Evolutionary conservation across 2,329 filamentous ascomycete genomes (phyloP).

Genomic region (Phyllachora maydis): DNA sequence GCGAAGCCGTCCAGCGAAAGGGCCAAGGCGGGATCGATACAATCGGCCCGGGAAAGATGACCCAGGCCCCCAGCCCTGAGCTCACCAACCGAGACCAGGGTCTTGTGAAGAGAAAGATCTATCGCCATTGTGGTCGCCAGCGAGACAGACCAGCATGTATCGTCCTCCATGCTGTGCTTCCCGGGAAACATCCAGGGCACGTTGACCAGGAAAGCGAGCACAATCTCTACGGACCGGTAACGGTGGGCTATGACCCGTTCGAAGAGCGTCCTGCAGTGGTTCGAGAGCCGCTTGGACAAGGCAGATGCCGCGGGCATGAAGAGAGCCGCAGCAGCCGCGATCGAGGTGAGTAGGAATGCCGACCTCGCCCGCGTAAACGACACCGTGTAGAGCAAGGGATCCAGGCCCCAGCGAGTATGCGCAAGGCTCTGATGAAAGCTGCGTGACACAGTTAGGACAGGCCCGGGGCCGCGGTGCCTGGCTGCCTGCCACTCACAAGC

Average conservation of each 20-base stretch:
- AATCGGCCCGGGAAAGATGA: slow-evolving; percentile 40
- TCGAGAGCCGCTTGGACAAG: slow-evolving; percentile 41
- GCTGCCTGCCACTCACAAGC: slow-evolving; percentile 35
- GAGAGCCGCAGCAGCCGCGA: slow-evolving; percentile 45
- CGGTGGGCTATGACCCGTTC: slow-evolving; percentile 38
- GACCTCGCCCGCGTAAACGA: slow-evolving; percentile 46
- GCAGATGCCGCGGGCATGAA: slow-evolving; percentile 44
- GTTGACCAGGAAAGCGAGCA: slow-evolving; percentile 56
- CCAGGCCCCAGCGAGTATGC: slow-evolving; percentile 56
- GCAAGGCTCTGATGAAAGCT: slow-evolving; percentile 51
- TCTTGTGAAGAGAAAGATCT: slow-evolving; percentile 50
- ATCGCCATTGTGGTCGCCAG: slow-evolving; percentile 49
- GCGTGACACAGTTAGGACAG: neutral
- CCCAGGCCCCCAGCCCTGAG: slow-evolving; percentile 20
- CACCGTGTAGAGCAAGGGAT: slow-evolving; percentile 43
- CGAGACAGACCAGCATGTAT: slow-evolving; percentile 50
- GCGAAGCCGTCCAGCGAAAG: slow-evolving; percentile 47
- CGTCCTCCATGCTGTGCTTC: slow-evolving; percentile 47
- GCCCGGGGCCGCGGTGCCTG: too few species aligned
- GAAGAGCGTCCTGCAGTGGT: slow-evolving; percentile 41
- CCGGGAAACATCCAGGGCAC: slow-evolving; percentile 57
- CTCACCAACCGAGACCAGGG: slow-evolving; percentile 32
- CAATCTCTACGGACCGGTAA: slow-evolving; percentile 51
- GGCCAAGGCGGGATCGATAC: slow-evolving; percentile 44
- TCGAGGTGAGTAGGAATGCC: slow-evolving; percentile 50